Base-by-base conservation (phyloP, 345 rosid species). In the Tarenaya hassleriana region DNA sequence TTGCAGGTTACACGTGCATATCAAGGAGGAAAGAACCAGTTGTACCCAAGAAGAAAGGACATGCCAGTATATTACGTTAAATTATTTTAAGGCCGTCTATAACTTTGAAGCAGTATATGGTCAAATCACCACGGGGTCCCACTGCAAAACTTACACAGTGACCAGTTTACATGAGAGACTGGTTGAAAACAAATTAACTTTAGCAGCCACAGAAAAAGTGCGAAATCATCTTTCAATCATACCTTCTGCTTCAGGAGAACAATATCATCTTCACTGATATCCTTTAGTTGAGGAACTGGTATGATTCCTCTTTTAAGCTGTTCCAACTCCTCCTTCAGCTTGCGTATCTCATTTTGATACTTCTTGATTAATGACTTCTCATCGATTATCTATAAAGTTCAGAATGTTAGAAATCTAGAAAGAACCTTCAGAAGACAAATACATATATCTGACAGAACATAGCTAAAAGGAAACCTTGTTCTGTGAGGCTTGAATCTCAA, bases 351-450 rank as follows among this genome's bases (percentile, higher is more conserved):
- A 52, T 83, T 77, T 78, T 88, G 99, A 59, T 94, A 86, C 73
- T 88, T 94, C 75, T 94, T 94, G 63, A 94, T 88, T 51, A 94
- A 86, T 44, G 99, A 94, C 69, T 94, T 94, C 77, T 94, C 97
- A 58, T 94, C 99, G 62, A 85, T 81, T 60, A 94, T 94, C 99
- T 94, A 78, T 73, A n/a, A n/a, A 70, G 52, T 50, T 47, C 17
- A 16, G 21, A 57, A 55, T 32, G 62, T 59, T 71, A 60, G 45
- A 60, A 55, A 52, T 8, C 27, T 45, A 47, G 41, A 17, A 41
- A 47, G 47, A 41, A 34, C 11, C 29, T 51, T 35, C 8, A 37
- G 16, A 34, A 37, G 24, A 34, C 21, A 41, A 35, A 24, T 5
- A 39, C 2, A 10, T 19, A 45, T 16, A 38, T 9, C 31, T 34